Conservation (phyloP, 2,329 filamentous ascomycete species). For the Trichoderma polysporum region DNA sequence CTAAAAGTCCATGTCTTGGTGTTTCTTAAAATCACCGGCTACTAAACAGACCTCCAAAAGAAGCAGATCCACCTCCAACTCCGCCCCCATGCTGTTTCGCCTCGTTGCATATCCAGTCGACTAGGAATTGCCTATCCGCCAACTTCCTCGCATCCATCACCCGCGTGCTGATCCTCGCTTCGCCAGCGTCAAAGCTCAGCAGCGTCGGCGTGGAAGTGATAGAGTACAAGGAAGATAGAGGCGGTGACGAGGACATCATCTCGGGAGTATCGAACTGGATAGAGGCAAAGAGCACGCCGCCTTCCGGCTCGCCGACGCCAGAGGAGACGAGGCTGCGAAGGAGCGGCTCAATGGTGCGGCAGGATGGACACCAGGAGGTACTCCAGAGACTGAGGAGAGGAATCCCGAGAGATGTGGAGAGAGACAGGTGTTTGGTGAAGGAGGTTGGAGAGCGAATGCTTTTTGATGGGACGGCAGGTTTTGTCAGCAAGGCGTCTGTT, state of each 20-base stretch:
- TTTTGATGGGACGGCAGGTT: neutral
- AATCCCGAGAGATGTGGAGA: constrained; percentile 52
- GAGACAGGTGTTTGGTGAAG: constrained; percentile 55
- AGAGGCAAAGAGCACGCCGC: constrained; percentile 53
- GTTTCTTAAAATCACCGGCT: constrained; percentile 25
- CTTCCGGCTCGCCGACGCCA: constrained; percentile 54
- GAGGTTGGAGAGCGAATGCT: constrained; percentile 57
- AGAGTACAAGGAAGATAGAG: constrained; percentile 55
- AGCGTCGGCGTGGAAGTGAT: constrained; percentile 59
- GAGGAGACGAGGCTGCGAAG: constrained; percentile 48
- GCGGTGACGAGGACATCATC: constrained; percentile 43
- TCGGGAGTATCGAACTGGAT: constrained; percentile 60
- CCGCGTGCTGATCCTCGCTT: constrained; percentile 50
- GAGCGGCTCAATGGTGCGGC: constrained; percentile 50
- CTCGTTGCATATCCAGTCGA: constrained; percentile 54
- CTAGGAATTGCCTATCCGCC: constrained; percentile 49
- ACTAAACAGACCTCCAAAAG: constrained; percentile 44
- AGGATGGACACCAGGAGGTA: constrained; percentile 57
- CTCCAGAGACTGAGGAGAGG: constrained; percentile 63
- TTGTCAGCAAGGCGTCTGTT: neutral
- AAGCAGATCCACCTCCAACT: constrained; percentile 40
- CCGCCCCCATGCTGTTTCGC: constrained; percentile 48
- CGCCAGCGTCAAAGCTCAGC: constrained; percentile 56
- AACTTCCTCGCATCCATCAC: constrained; percentile 50
- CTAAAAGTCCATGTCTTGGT: neutral